These are phyloP conservation scores for Podospora australis DNA, from an alignment of 495 filamentous ascomycete species.

Conservation along the genomic window DNA sequence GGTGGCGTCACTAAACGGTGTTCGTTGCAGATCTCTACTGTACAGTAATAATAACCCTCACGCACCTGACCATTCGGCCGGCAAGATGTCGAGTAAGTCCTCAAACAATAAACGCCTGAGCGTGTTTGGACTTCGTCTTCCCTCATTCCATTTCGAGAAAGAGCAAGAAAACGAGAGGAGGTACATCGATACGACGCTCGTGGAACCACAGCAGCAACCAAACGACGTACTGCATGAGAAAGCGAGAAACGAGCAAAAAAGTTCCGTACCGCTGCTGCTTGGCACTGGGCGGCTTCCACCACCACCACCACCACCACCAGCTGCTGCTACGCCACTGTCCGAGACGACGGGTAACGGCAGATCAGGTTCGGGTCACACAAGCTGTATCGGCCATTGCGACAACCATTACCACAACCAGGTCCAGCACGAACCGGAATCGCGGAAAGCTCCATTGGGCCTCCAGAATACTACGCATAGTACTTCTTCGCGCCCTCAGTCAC, in stretches of 20 bases:
- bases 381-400: neutral
- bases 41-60: too few species aligned
- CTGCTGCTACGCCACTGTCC: neutral
- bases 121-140: conserved; percentile 5
- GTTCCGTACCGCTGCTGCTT: too few species aligned
- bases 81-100: conserved; percentile 25
- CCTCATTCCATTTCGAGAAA: conserved; percentile 2
- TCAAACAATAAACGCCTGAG: conserved; percentile 9
- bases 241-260: too few species aligned
- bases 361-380: neutral
- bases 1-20: too few species aligned
- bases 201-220: neutral
- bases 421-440: neutral
- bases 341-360: neutral
- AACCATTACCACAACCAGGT: too few species aligned
- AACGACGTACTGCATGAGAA: neutral
- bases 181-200: neutral
- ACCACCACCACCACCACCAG: too few species aligned
- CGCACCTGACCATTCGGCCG: conserved; percentile 4
- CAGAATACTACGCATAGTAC: neutral
- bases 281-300: too few species aligned
- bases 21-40: neutral
- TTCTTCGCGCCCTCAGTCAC: neutral
- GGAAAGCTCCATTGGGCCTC: neutral
- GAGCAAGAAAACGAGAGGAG: neutral